Conservation (phyloP, 1,284 basidiomycete genomes). For the Moesziomyces sp. region DNA sequence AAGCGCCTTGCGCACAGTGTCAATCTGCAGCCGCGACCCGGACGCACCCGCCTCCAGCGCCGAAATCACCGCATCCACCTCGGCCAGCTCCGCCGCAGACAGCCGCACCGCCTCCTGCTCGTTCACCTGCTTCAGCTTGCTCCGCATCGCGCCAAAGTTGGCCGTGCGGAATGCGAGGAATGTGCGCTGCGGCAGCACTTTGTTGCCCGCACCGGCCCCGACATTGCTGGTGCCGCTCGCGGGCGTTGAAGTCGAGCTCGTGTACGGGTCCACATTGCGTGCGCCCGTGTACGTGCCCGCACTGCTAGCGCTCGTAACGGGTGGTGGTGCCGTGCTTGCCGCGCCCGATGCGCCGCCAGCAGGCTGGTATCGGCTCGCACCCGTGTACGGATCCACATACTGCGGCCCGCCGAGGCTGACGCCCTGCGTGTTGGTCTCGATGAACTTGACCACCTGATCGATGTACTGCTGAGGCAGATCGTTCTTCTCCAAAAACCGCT, state of each 20-base stretch:
- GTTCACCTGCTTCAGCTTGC: constrained; percentile 85
- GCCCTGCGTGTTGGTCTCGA: constrained; percentile 84
- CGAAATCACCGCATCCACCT: constrained; percentile 76
- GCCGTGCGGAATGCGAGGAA: constrained; percentile 83
- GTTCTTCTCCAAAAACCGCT: constrained; percentile 85
- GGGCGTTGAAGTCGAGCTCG: constrained; percentile 48
- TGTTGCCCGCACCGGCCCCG: too few species aligned
- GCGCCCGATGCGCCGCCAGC: constrained; percentile 43
- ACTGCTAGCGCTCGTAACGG: constrained; percentile 62
- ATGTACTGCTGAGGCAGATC: constrained; percentile 84
- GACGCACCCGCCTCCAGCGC: constrained; percentile 71
- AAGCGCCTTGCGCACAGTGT: constrained; percentile 71
- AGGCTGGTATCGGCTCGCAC: constrained; percentile 75
- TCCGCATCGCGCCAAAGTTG: constrained; percentile 85
- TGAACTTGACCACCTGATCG: constrained; percentile 92
- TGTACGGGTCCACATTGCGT: constrained; percentile 54
- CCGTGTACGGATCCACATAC: constrained; percentile 91
- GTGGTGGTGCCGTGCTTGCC: constrained; percentile 52
- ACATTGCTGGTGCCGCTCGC: constrained; percentile 11
- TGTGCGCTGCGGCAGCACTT: constrained; percentile 51
- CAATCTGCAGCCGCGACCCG: constrained; percentile 24
- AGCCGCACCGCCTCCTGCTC: constrained; percentile 75
- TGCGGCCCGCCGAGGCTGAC: constrained; percentile 76
- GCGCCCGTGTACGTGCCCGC: constrained; percentile 69
- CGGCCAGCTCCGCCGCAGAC: constrained; percentile 75